Conservation (phyloP, 768 basidiomycete species). For the Daedalea quercina region DNA sequence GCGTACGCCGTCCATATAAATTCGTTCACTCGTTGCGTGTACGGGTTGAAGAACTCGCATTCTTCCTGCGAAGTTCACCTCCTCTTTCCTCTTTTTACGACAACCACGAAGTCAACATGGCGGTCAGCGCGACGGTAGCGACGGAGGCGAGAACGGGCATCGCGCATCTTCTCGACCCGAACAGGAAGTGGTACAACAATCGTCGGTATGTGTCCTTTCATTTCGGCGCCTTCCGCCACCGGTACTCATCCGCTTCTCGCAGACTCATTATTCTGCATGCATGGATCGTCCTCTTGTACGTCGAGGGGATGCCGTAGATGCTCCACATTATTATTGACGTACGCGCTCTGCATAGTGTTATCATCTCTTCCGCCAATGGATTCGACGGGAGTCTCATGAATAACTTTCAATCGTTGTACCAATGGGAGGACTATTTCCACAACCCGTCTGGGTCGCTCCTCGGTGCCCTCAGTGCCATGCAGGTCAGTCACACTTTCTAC, state of each 20-base stretch:
- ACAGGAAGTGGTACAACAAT: slow-evolving; percentile 73
- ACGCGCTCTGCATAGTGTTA: slow-evolving; percentile 18
- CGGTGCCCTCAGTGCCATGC: slow-evolving; percentile 31
- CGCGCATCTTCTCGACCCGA: slow-evolving; percentile 57
- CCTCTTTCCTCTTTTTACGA: slow-evolving; percentile 5
- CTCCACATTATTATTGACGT: background rate
- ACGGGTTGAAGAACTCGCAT: slow-evolving; percentile 15
- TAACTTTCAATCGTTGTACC: slow-evolving; percentile 29
- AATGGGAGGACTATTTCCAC: slow-evolving; percentile 30
- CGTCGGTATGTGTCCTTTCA: slow-evolving; percentile 34
- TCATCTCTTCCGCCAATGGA: slow-evolving; percentile 31
- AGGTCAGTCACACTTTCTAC: slow-evolving; percentile 14
- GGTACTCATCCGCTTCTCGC: background rate
- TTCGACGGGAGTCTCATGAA: slow-evolving; percentile 38
- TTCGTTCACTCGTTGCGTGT: slow-evolving; percentile 6
- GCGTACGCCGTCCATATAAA: slow-evolving; percentile 4
- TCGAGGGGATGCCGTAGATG: background rate
- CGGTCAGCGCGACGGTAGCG: slow-evolving; percentile 37
- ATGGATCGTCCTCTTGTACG: slow-evolving; percentile 24
- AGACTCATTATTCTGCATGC: slow-evolving; percentile 21
- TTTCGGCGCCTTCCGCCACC: background rate
- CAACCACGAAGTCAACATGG: slow-evolving; percentile 37
- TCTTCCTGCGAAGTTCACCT: slow-evolving; percentile 13
- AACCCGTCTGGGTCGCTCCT: slow-evolving; percentile 22
- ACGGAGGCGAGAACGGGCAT: slow-evolving; percentile 31